Evolutionary conservation across 768 basidiomycete genomes (phyloP).

Genomic region (Termitomyces sp.): DNA sequence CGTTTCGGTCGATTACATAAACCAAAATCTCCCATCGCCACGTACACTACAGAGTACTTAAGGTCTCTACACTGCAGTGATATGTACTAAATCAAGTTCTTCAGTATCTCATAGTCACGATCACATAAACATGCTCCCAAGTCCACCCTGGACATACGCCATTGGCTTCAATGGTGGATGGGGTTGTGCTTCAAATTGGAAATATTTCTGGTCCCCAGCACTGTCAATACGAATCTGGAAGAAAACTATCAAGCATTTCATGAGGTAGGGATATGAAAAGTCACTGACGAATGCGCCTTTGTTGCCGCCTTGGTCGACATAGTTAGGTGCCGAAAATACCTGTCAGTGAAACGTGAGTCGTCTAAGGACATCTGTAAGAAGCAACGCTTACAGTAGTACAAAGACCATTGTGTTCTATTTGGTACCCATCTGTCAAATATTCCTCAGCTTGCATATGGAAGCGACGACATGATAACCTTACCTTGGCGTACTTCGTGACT

Average conservation of each 20-base stretch:
- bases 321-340: slow-evolving; percentile 96
- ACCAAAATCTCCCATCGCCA: not conserved
- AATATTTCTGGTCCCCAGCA: slow-evolving; percentile 65
- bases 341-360: slow-evolving; percentile 22
- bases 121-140: slow-evolving; percentile 68
- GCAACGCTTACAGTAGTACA: slow-evolving; percentile 73
- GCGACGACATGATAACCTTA: slow-evolving; percentile 22
- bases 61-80: not conserved
- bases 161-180: slow-evolving; percentile 93
- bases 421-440: slow-evolving; percentile 69
- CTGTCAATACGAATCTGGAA: slow-evolving; percentile 80
- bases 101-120: not conserved
- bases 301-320: slow-evolving; percentile 88
- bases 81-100: not conserved
- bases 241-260: slow-evolving; percentile 3
- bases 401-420: slow-evolving; percentile 90
- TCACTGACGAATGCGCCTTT: slow-evolving; percentile 83
- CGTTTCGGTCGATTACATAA: not conserved
- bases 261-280: not conserved
- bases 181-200: slow-evolving; percentile 79
- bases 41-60: no score
- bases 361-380: slow-evolving; percentile 9
- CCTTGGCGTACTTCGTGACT: slow-evolving; percentile 96
- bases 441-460: not conserved
- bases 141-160: slow-evolving; percentile 74